These are phyloP conservation scores for Cymodocea nodosa DNA, from an alignment of 116 monocot species.

Conservation along the genomic window DNA sequence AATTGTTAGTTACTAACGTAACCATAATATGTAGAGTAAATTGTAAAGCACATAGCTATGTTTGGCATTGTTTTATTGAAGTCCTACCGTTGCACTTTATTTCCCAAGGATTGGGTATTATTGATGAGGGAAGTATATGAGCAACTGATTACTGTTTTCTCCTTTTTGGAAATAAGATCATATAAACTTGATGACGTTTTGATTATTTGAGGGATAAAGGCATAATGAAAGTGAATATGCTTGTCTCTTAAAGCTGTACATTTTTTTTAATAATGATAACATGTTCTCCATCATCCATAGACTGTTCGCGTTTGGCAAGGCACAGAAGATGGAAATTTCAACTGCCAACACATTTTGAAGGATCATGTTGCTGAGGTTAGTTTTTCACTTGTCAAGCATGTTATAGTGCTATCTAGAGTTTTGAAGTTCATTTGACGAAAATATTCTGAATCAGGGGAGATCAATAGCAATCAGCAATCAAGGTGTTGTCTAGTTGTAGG, in stretches of 20 bases:
- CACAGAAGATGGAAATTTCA: slow-evolving; percentile 63
- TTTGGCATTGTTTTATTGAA: background rate
- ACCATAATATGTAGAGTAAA: no score
- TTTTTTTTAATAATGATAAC: no score
- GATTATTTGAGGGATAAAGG: no score
- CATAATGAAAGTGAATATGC: no score
- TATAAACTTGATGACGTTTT: no score
- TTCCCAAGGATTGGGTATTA: no score
- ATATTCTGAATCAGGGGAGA: background rate
- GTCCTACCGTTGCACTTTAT: background rate
- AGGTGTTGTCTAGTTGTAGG: background rate
- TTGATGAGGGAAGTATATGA: no score
- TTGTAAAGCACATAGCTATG: background rate
- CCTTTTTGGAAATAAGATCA: no score
- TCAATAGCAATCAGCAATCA: background rate
- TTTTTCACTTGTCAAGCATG: background rate
- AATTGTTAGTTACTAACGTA: no score
- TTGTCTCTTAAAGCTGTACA: no score
- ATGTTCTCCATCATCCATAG: slow-evolving; percentile 22
- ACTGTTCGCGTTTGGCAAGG: slow-evolving; percentile 98
- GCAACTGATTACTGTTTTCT: no score
- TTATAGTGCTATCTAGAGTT: background rate
- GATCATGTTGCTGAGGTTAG: slow-evolving; percentile 87
- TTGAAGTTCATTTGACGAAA: background rate
- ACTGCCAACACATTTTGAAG: slow-evolving; percentile 54